These are phyloP conservation scores for Lasiosphaeria miniovina DNA, from an alignment of 495 filamentous ascomycete species.

Conservation along the genomic window DNA sequence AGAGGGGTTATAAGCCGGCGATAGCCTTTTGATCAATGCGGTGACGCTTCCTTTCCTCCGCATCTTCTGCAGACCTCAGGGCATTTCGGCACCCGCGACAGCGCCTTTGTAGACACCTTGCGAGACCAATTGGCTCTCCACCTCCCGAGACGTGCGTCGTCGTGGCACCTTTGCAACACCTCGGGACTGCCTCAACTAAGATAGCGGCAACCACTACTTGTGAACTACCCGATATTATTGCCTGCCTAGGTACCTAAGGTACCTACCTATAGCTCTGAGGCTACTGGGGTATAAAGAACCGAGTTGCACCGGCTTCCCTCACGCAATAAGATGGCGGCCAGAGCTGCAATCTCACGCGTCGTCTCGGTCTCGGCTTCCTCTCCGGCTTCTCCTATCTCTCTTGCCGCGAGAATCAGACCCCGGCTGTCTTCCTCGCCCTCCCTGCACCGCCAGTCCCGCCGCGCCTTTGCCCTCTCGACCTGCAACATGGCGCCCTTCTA, in stretches of 20 bases:
- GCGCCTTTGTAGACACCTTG: too few species aligned
- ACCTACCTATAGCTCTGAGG: neutral
- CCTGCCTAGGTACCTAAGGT: neutral
- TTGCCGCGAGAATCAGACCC: neutral
- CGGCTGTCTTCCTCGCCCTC: slow-evolving; percentile 3
- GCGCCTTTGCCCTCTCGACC: slow-evolving; percentile 30
- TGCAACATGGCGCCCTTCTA: slow-evolving; percentile 51
- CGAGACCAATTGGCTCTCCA: neutral
- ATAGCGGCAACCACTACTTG: neutral
- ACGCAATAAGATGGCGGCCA: slow-evolving; percentile 4
- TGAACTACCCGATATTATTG: neutral
- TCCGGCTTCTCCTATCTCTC: too few species aligned
- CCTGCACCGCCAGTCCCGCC: slow-evolving; percentile 13
- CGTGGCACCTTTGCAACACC: neutral
- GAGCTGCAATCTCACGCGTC: neutral
- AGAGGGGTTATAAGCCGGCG: neutral
- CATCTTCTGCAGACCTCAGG: slow-evolving; percentile 3
- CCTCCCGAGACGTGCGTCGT: too few species aligned
- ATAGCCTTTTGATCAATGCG: neutral
- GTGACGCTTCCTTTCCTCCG: neutral
- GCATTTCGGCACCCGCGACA: neutral
- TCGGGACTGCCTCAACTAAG: neutral
- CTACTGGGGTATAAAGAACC: neutral
- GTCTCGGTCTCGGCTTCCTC: neutral
- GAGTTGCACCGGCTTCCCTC: neutral